A percentile compares a stretch with the other conserved stretches of the same genome.
Conservation (phyloP, 2,329 filamentous ascomycete species). For the Sclerotinia subarctica region DNA sequence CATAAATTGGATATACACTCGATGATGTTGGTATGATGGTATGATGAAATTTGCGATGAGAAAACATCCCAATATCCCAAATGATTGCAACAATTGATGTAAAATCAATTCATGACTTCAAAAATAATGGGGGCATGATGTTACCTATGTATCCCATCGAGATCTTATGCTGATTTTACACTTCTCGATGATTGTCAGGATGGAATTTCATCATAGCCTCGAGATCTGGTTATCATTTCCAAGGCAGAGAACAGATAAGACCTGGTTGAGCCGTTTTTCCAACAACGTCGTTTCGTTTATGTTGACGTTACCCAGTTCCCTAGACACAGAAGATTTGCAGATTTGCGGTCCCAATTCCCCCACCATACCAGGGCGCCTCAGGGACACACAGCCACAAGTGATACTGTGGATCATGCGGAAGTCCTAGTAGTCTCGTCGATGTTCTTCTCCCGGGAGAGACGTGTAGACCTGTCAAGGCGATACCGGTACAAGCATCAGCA, state of each 20-base stretch:
- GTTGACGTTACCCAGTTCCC: neutral
- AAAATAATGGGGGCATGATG: conserved; percentile 19
- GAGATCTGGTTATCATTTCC: conserved; percentile 3
- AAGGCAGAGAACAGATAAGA: conserved; percentile 12
- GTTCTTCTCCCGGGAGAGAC: neutral
- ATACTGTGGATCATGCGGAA: neutral
- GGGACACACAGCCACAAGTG: neutral
- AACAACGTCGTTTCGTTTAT: conserved; percentile 1
- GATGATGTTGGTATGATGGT: neutral
- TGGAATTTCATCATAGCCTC: conserved; percentile 12
- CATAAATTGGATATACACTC: neutral
- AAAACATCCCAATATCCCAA: neutral
- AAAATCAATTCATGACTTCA: neutral
- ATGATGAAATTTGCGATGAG: conserved; percentile 4
- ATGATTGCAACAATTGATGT: neutral
- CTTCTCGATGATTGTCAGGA: conserved; percentile 1
- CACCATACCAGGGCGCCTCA: conserved; percentile 9
- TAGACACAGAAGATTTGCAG: conserved; percentile 12
- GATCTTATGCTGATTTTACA: neutral
- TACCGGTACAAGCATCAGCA: conserved; percentile 1
- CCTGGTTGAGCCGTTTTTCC: conserved; percentile 8
- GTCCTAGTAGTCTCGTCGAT: neutral
- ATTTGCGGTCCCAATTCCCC: neutral
- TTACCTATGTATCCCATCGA: conserved; percentile 6
- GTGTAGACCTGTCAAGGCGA: conserved; percentile 13